These are phyloP conservation scores for Extremus antarcticus DNA, from an alignment of 495 filamentous ascomycete species.

Conservation along the genomic window DNA sequence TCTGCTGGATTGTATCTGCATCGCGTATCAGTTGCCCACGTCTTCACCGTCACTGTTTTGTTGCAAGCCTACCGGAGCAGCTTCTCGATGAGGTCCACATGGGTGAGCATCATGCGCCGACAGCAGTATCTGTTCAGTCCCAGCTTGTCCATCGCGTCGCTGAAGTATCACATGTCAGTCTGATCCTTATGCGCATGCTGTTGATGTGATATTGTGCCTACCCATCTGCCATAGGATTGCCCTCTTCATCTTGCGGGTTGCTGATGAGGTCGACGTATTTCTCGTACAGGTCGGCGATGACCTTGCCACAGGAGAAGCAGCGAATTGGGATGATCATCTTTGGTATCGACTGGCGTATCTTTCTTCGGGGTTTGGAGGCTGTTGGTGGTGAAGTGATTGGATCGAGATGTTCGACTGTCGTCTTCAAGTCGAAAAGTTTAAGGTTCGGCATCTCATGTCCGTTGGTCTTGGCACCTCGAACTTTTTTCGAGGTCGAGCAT, in stretches of 20 bases:
- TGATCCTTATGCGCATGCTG: background rate
- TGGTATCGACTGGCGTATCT: no score
- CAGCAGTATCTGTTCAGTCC: slow-evolving; percentile 95
- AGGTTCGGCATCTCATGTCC: no score
- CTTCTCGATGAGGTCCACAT: slow-evolving; percentile 98
- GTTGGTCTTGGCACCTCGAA: no score
- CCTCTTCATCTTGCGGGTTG: slow-evolving; percentile 29
- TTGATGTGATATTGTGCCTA: slow-evolving; percentile 31
- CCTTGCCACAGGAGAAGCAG: slow-evolving; percentile 99
- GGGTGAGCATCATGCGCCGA: slow-evolving; percentile 98
- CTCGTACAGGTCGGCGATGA: slow-evolving; percentile 95
- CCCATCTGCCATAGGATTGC: slow-evolving; percentile 57
- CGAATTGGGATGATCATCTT: slow-evolving; percentile 96
- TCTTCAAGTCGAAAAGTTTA: no score
- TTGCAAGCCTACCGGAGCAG: slow-evolving; percentile 64
- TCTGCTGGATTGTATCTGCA: slow-evolving; percentile 20
- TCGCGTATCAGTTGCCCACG: background rate
- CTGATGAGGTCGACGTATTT: slow-evolving; percentile 78
- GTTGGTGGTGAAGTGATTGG: no score
- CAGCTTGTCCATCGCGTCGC: slow-evolving; percentile 72
- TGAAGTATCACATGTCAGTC: background rate
- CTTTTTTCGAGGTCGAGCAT: no score
- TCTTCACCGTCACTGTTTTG: background rate
- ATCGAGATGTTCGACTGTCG: no score
- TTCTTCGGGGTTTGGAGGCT: no score